phyloP scores from a whole-genome alignment of 2,329 filamentous ascomycete species.

The Hysterium pulicare region DNA sequence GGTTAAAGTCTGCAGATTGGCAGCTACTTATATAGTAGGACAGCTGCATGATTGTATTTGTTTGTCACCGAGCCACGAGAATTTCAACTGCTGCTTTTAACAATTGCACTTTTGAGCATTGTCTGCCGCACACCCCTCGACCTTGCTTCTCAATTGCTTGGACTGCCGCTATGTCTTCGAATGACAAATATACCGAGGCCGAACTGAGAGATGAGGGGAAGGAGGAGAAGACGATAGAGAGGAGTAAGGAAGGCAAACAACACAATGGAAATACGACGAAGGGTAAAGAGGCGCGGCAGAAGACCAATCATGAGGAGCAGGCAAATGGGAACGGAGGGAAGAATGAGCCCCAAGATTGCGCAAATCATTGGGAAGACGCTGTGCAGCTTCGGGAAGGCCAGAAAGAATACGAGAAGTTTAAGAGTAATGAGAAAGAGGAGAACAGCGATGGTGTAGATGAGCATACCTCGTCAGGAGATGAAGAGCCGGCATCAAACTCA shows the following conservation, averaged over 20 bases:
- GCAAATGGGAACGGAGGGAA: constrained; percentile 18
- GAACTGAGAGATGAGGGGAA: constrained; percentile 47
- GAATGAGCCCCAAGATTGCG: constrained; percentile 25
- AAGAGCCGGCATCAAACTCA: constrained; percentile 21
- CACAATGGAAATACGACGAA: constrained; percentile 43
- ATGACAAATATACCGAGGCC: constrained; percentile 48
- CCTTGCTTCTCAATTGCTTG: no score
- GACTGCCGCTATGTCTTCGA: constrained; percentile 49
- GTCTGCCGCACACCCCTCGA: no score
- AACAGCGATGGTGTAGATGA: constrained; percentile 12
- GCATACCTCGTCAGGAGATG: constrained; percentile 1
- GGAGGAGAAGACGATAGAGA: constrained; percentile 41
- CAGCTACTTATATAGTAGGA: no score
- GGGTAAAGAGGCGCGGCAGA: constrained; percentile 40
- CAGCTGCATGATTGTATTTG: no score
- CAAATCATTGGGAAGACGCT: constrained; percentile 30
- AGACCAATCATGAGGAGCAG: constrained; percentile 31
- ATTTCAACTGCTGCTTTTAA: no score
- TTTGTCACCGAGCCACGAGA: no score
- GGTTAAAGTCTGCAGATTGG: no score
- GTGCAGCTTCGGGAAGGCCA: constrained; percentile 22
- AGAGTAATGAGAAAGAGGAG: constrained; percentile 16
- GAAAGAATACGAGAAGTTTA: constrained; percentile 26
- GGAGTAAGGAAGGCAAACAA: constrained; percentile 42
- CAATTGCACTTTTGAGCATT: no score